Percentiles rank a stretch among this genome's conserved stretches.
phyloP scores from a whole-genome alignment of 768 basidiomycete species.

The Boletus huronensis region DNA sequence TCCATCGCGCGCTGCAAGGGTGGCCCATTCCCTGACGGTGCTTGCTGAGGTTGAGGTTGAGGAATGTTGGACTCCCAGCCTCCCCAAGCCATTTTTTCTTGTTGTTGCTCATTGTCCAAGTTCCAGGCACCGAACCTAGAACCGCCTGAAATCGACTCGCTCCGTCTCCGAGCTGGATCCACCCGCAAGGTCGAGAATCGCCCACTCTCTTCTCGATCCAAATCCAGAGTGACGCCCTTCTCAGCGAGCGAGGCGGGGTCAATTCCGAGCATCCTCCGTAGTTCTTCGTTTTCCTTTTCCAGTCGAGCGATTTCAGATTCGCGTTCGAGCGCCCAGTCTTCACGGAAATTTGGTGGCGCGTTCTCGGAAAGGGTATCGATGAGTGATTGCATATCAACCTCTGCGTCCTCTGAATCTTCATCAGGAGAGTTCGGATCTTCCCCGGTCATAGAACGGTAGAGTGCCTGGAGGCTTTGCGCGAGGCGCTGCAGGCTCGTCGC shows the following conservation, averaged over 20 bases:
- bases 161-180: constrained; percentile 24
- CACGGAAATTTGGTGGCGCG: constrained; percentile 38
- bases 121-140: constrained; percentile 27
- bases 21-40: constrained; percentile 18
- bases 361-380: constrained; percentile 43
- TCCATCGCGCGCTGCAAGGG: constrained; percentile 50
- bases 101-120: constrained; percentile 30
- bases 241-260: constrained; percentile 52
- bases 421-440: constrained; percentile 41
- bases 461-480: constrained; percentile 62
- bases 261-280: constrained; percentile 75
- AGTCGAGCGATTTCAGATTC: constrained; percentile 84
- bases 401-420: constrained; percentile 30
- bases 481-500: constrained; percentile 70
- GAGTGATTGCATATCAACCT: constrained; percentile 41
- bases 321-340: constrained; percentile 86
- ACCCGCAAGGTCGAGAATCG: constrained; percentile 26
- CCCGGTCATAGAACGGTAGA: constrained; percentile 67
- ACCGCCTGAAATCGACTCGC: constrained; percentile 23
- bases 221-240: constrained; percentile 50
- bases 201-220: constrained; percentile 43
- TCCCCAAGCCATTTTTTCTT: constrained; percentile 23
- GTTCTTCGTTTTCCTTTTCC: constrained; percentile 75
- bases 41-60: constrained; percentile 32
- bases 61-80: constrained; percentile 28